Percentiles rank a stretch among this genome's conserved stretches.
Evolutionary conservation across 306 rosid species (phyloP).

Genomic region (Boehmeria nivea): DNA sequence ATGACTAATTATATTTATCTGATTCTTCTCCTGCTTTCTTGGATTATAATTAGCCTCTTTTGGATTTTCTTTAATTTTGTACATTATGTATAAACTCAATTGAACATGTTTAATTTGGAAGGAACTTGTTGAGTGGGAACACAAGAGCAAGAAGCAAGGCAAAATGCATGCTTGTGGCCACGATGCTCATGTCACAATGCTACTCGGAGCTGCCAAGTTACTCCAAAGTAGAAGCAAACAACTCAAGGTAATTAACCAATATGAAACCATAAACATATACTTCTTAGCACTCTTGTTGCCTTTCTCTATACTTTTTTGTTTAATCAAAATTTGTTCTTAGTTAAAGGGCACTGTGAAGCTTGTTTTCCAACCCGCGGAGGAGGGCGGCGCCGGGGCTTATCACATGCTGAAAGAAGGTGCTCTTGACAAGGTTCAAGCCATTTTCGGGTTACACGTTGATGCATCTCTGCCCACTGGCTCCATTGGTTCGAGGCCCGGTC

Average conservation of each 20-base stretch:
- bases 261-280: neutral
- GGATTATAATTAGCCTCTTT: too few species aligned
- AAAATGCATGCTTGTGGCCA: constrained; percentile 71
- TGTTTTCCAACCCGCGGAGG: constrained; percentile 59
- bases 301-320: too few species aligned
- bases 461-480: constrained; percentile 31
- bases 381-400: constrained; percentile 49
- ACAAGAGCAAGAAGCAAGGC: constrained; percentile 48
- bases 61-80: too few species aligned
- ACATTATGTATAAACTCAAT: neutral
- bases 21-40: too few species aligned
- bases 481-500: constrained; percentile 47
- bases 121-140: constrained; percentile 69
- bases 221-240: constrained; percentile 33
- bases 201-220: constrained; percentile 64
- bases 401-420: constrained; percentile 47
- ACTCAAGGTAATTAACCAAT: constrained; percentile 38
- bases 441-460: constrained; percentile 43
- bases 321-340: too few species aligned
- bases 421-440: constrained; percentile 40
- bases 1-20: too few species aligned
- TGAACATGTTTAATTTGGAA: constrained; percentile 8
- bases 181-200: constrained; percentile 53
- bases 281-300: too few species aligned
- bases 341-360: constrained; percentile 61